Evolutionary conservation across 106 monocot species (phyloP).

Genomic region (Acorus gramineus): DNA sequence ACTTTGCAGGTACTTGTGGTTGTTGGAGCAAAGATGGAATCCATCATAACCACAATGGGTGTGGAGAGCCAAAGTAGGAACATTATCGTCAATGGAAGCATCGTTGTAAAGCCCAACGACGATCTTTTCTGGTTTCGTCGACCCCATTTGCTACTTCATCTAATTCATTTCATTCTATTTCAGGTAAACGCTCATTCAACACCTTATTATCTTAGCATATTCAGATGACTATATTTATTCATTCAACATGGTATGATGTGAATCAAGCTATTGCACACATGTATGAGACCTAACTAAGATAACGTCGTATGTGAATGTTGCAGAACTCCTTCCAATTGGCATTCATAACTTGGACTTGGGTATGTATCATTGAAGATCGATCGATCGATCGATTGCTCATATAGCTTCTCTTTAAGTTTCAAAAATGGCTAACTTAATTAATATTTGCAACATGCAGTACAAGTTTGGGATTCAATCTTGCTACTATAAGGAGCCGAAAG

Average conservation of each 20-base stretch:
- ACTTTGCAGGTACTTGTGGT: constrained; percentile 6
- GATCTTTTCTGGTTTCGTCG: constrained; percentile 20
- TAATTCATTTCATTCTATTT: constrained; percentile 14
- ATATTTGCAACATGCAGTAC: constrained; percentile 1
- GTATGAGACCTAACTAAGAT: no score
- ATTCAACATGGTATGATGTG: no score
- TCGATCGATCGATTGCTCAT: no score
- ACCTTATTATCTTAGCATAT: background rate
- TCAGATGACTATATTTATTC: no score
- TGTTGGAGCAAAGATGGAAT: constrained; percentile 15
- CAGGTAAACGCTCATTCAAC: constrained; percentile 3
- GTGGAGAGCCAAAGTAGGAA: background rate
- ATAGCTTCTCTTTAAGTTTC: background rate
- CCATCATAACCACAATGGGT: constrained; percentile 13
- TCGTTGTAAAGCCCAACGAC: constrained; percentile 10
- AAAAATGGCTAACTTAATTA: background rate
- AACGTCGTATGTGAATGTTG: background rate
- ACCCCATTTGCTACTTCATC: constrained; percentile 9
- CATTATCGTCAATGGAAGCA: constrained; percentile 3
- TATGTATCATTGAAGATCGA: constrained; percentile 1
- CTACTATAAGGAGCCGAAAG: background rate
- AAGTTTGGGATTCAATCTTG: constrained; percentile 10
- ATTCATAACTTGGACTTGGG: constrained; percentile 42
- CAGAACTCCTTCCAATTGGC: constrained; percentile 58
- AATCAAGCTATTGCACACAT: no score